Base-by-base conservation (phyloP, 441 rosid genomes). In the Populus hybrid region DNA sequence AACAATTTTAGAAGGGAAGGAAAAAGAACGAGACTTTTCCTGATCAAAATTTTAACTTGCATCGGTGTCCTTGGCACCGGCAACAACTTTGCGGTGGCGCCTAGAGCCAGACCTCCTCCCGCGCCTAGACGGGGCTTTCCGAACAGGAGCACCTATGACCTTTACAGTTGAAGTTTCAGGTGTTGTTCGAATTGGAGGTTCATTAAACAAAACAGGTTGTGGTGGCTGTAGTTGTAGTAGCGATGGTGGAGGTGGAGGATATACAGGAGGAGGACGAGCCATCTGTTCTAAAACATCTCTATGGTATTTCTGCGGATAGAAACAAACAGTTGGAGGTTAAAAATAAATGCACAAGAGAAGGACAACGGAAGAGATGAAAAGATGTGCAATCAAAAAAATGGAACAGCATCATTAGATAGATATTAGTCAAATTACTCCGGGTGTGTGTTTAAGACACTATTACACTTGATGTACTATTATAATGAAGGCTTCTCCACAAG, bases 21-120 rank as follows among this genome's bases (percentile, higher is more conserved):
- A 73, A 63, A 86, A 84, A 83, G 83, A 84, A 89, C 83, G 75
- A 59, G 69, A 35, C 57, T 61, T 74, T 68, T 75, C 74, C 69
- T 46, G 57, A 77, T 74, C 84, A 82, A 85, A 84, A 26, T 46
- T 71, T 87, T 76, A 84, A 72, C 83, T 76, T 50, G 77, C 61
- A 65, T 79, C 85, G 3, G 28, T 81, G 65, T 86, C 94, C 85
- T 77, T 85, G 81, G 74, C 83, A 63, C 88, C 82, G 6, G 87
- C 85, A 67, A 71, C 81, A n/a, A 86, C 88, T 87, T 89, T 95
- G 63, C 95, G 90, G 78, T 88, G 98, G 28, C 90, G 93, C 78
- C 95, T 89, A 12, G 91, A 80, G 36, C 91, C 83, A 1, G 95
- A 88, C 88, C 89, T 81, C 80, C 88, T 87, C 67, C 91, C 85